Evolutionary conservation across 2,329 filamentous ascomycete species (phyloP), one percentile per base, ranked within the genome.

Genomic region (Graphiopsis chlorocephala): DNA sequence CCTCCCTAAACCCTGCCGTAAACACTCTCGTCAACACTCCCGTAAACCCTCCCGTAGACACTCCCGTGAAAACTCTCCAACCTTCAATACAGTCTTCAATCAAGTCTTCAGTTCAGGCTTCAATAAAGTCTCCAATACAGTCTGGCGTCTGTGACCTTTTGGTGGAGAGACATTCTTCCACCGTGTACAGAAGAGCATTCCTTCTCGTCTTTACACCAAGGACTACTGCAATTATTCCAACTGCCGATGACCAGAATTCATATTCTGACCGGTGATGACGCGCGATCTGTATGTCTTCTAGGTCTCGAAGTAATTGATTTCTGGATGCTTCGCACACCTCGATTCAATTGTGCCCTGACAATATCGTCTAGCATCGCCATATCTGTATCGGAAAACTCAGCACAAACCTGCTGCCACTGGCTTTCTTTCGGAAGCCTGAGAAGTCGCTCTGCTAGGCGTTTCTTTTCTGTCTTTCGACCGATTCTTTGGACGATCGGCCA

Each of bases 401-500:
- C 33, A 38, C 31, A 17, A 57, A 57, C 31, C 31, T 57, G 31
- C 53, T 57, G 53, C 33, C 53, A 57, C 53, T 57, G 53, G 53
- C 5, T 38, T 35, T 57, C 33, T 57, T 38, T 57, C 33, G 53
- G 42, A 57, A 57, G 53, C 53, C 53, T 38, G 53, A 57, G 33
- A 57, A 57, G 31, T 57, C 53, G 53, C 53, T 57, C 53, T 42
- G 53, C 53, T 57, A 57, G 53, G 53, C 33, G 53, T 57, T 57
- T 57, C 53, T 57, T 57, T 57, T 57, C 53, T 20, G 53, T 57
- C 53, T 57, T 57, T 57, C 53, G 53, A 38, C 31, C 29, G 33
- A 38, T 2, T 57, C 53, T 57, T 57, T 57, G 29, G 53, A 57
- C 42, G 53, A 57, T 42, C 33, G 53, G 53, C 53, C 31, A 57